These are phyloP conservation scores for Pseudozyma pruni DNA, from an alignment of 1,284 basidiomycete genomes.

Conservation along the genomic window DNA sequence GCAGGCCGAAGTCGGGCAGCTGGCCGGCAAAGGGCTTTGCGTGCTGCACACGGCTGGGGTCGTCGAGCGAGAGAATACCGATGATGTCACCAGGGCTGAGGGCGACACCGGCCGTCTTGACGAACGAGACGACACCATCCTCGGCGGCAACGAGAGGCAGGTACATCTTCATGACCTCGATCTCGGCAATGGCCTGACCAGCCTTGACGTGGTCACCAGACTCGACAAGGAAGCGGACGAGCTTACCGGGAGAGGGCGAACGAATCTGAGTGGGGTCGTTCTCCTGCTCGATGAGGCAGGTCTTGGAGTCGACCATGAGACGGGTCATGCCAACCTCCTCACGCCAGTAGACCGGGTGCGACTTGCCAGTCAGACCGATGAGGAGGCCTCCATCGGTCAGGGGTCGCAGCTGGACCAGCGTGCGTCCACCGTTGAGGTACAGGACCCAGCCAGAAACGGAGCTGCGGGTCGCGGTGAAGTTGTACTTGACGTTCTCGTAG, in stretches of 20 bases:
- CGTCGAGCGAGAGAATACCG: constrained; percentile 95
- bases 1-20: constrained; percentile 74
- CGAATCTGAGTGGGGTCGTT: constrained; percentile 98
- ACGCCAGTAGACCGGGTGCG: constrained; percentile 97
- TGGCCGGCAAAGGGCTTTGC: constrained; percentile 97
- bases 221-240: constrained; percentile 93
- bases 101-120: constrained; percentile 97
- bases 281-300: constrained; percentile 98
- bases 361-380: constrained; percentile 88
- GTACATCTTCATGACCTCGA: constrained; percentile 74
- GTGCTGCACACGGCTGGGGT: constrained; percentile 95
- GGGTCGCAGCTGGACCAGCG: constrained; percentile 71
- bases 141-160: constrained; percentile 84
- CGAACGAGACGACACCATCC: constrained; percentile 82
- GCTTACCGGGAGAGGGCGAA: constrained; percentile 95
- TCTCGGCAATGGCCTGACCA: constrained; percentile 97
- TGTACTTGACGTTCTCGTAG: constrained; percentile 94
- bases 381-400: constrained; percentile 95
- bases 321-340: constrained; percentile 86
- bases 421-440: constrained; percentile 87
- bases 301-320: constrained; percentile 91
- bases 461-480: constrained; percentile 92
- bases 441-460: constrained; percentile 90
- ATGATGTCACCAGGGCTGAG: constrained; percentile 98
- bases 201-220: constrained; percentile 96